Conservation (phyloP, 2,329 filamentous ascomycete species). For the Stromatinia cepivora region DNA sequence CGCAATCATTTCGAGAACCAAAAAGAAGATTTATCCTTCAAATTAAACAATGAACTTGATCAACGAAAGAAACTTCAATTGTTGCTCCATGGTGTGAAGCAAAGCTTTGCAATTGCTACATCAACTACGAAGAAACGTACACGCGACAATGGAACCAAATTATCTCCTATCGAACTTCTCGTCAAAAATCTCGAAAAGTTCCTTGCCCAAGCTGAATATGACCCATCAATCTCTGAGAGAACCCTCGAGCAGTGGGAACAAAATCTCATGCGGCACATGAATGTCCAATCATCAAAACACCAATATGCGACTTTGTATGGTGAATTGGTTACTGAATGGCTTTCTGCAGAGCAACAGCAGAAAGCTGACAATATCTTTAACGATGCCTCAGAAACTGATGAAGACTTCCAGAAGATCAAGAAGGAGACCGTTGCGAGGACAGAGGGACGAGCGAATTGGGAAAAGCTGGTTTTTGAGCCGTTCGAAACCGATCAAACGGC, state of each 20-base stretch:
- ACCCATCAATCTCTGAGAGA: slow-evolving; percentile 52
- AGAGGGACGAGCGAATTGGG: slow-evolving; percentile 54
- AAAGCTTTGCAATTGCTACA: slow-evolving; percentile 38
- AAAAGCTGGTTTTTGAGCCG: slow-evolving; percentile 54
- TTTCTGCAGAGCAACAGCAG: slow-evolving; percentile 41
- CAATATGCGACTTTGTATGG: slow-evolving; percentile 58
- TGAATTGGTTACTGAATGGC: slow-evolving; percentile 55
- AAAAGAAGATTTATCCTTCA: slow-evolving; percentile 46
- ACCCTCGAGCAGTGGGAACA: slow-evolving; percentile 50
- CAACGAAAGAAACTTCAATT: slow-evolving; percentile 42
- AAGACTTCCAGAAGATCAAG: slow-evolving; percentile 44
- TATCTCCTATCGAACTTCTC: slow-evolving; percentile 29
- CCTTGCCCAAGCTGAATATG: slow-evolving; percentile 53
- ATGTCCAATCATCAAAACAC: slow-evolving; percentile 54
- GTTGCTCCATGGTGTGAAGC: slow-evolving; percentile 37
- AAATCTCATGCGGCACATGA: slow-evolving; percentile 49
- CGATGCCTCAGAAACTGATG: neutral
- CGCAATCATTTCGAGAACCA: slow-evolving; percentile 50
- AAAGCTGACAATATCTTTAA: neutral
- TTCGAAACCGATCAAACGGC: slow-evolving; percentile 47
- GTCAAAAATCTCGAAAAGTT: slow-evolving; percentile 51
- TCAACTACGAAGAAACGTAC: slow-evolving; percentile 26
- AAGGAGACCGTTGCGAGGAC: slow-evolving; percentile 39
- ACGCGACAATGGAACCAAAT: slow-evolving; percentile 24
- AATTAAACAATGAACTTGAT: slow-evolving; percentile 39